Evolutionary conservation across 2,329 filamentous ascomycete genomes (phyloP).

Genomic region (Cordyceps tenuipes): DNA sequence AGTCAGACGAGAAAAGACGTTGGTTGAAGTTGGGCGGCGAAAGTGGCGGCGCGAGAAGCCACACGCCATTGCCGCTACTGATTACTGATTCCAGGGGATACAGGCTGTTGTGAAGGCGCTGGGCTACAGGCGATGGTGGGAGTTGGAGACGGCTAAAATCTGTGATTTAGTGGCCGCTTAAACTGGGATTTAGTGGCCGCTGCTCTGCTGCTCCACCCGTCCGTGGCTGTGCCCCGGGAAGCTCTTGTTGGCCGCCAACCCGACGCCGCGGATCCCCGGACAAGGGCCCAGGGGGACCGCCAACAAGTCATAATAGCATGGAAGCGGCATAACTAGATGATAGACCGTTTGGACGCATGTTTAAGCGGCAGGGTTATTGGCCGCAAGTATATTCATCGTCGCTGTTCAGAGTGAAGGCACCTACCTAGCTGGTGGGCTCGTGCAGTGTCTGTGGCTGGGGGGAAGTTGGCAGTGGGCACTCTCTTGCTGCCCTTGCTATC

Average conservation of each 20-base stretch:
- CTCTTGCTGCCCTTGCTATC: too few species aligned
- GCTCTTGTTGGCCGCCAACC: constrained; percentile 1
- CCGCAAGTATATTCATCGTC: too few species aligned
- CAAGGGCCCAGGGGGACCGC: not conserved
- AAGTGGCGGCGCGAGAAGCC: constrained; percentile 6
- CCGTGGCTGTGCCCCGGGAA: not conserved
- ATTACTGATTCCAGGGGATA: not conserved
- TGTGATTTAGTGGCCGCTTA: too few species aligned
- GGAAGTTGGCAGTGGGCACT: not conserved
- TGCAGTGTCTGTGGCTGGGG: not conserved
- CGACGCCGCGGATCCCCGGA: not conserved
- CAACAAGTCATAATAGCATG: not conserved
- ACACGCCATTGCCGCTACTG: not conserved
- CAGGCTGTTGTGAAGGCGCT: not conserved
- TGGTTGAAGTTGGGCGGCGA: constrained; percentile 8
- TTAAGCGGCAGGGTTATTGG: too few species aligned
- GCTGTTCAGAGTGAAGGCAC: too few species aligned
- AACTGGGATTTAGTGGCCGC: not conserved
- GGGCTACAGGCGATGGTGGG: not conserved
- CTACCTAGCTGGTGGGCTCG: too few species aligned
- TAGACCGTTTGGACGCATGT: not conserved
- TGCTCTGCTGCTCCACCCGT: not conserved
- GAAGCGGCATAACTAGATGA: not conserved
- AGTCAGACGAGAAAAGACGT: not conserved
- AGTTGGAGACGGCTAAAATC: not conserved